Evolutionary conservation across 2,329 filamentous ascomycete genomes (phyloP).

Genomic region (Davidsoniella eucalypti): DNA sequence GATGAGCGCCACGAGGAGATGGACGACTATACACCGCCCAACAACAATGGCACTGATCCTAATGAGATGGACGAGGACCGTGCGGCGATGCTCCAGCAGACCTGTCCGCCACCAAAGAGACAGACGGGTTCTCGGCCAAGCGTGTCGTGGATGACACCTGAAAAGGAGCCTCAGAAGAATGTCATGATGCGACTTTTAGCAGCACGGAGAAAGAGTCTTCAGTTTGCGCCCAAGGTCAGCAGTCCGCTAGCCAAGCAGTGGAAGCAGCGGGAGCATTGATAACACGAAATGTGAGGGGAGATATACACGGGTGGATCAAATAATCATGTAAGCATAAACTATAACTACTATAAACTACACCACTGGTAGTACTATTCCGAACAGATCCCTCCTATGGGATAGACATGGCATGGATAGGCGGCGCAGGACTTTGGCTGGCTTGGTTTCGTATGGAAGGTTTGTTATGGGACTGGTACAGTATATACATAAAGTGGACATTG

Average conservation of each 20-base stretch:
- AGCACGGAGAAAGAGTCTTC: slow-evolving; percentile 59
- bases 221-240: slow-evolving; percentile 58
- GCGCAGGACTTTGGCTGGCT: too few species aligned
- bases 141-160: slow-evolving; percentile 23
- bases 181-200: slow-evolving; percentile 50
- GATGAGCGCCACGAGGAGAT: slow-evolving; percentile 19
- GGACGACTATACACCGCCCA: neutral
- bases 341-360: neutral
- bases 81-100: slow-evolving; percentile 23
- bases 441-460: neutral
- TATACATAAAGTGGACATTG: too few species aligned
- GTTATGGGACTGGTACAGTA: neutral
- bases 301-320: neutral
- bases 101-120: slow-evolving; percentile 18
- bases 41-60: slow-evolving; percentile 29
- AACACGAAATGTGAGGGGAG: neutral
- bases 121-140: neutral
- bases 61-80: slow-evolving; percentile 20
- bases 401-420: neutral
- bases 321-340: neutral
- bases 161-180: slow-evolving; percentile 34
- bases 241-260: slow-evolving; percentile 51
- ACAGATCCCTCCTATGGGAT: neutral
- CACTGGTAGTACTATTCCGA: neutral
- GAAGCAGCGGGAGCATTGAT: slow-evolving; percentile 19